Evolutionary conservation across 179 eudicot genomes (phyloP), one percentile per base, ranked within the genome.

Genomic region (Vitellaria paradoxa): DNA sequence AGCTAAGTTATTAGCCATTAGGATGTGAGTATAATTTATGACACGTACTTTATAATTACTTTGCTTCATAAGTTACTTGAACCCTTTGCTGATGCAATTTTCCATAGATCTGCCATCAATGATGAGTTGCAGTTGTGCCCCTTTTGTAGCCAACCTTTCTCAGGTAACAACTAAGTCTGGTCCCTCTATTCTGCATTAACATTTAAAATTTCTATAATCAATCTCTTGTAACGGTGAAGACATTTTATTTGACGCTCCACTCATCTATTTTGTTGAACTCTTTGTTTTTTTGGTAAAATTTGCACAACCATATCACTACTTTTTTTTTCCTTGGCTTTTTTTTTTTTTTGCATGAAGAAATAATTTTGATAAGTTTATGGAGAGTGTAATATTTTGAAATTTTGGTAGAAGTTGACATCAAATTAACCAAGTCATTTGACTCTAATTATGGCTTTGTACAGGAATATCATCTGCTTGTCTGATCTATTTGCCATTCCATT

Each of bases 71-170:
- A 49, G 30, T 49, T 59, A 49, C 49, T 62, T 64, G 6, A 74
- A 23, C 65, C 72, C 68, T 23, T 76, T 60, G 45, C 26, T 79
- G 73, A n/a, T 75, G 45, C 71, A 53, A 76, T 76, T 73, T 77
- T 47, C 77, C 52, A 52, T 91, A 95, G 99, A 82, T 95, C 97
- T 72, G 68, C 87, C 68, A 74, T 95, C 73, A 89, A 82, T 49
- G 95, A 93, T 62, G 97, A 91, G 21, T 55, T 85, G 75, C 95
- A 90, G 79, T 79, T 89, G 64, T 95, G 99, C 81, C 99, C 99
- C 52, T 95, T 79, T 77, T 95, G 99, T 82, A 81, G 78, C 85
- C 97, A 93, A 73, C 98, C 99, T 77, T 95, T 95, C 82, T 88
- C 99, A 81, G 99, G 99, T 95, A 81, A 77, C 49, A 46, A 49